These are phyloP conservation scores for Candida tetrigidarum DNA, from an alignment of 1,139 yeast genomes.

Conservation along the genomic window DNA sequence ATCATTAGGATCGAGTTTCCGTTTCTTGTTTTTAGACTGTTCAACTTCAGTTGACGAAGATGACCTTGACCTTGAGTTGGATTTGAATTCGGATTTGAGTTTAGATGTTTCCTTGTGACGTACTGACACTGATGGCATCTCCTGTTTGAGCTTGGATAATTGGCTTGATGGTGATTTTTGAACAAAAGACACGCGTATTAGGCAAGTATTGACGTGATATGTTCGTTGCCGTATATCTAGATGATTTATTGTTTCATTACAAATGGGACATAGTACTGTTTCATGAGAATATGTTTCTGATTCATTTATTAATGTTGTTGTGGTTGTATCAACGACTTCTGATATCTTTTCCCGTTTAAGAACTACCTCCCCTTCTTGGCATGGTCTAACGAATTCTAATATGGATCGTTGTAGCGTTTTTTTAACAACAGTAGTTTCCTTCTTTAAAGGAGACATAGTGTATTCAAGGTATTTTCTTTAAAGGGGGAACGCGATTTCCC, in stretches of 20 bases:
- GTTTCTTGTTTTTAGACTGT: constrained; percentile 19
- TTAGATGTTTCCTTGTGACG: constrained; percentile 6
- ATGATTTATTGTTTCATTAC: constrained; percentile 18
- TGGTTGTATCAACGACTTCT: background rate
- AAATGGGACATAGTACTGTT: constrained; percentile 22
- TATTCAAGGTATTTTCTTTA: background rate
- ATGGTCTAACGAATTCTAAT: constrained; percentile 4
- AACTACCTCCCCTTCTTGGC: background rate
- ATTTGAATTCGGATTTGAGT: constrained; percentile 3
- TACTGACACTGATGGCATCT: no score
- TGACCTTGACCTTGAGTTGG: constrained; percentile 3
- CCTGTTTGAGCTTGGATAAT: background rate
- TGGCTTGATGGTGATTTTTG: constrained; percentile 7
- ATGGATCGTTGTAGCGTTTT: constrained; percentile 10
- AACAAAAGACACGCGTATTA: constrained; percentile 23
- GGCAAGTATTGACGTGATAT: constrained; percentile 63
- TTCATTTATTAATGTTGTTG: background rate
- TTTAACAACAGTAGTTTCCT: constrained; percentile 1
- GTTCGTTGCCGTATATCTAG: constrained; percentile 43
- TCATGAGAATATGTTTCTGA: background rate
- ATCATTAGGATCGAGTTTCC: constrained; percentile 18
- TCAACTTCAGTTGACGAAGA: constrained; percentile 6
- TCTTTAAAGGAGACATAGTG: constrained; percentile 4
- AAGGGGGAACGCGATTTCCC: background rate
- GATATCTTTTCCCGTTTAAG: constrained; percentile 13